phyloP scores from a whole-genome alignment of 306 rosid species.

The Astragalus membranaceus region DNA sequence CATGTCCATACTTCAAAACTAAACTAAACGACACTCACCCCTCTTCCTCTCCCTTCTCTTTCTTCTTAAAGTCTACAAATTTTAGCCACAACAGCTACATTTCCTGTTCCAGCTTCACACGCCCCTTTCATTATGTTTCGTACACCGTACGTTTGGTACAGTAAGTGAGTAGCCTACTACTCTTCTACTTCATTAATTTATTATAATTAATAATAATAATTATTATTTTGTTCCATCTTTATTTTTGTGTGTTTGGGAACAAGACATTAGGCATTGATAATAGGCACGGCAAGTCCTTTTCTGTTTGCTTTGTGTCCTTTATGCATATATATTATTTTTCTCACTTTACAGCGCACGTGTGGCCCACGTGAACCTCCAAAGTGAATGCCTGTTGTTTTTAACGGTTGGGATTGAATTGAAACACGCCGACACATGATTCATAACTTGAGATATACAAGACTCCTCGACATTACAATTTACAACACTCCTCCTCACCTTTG shows the following conservation, averaged over 20 bases:
- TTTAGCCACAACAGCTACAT: constrained; percentile 15
- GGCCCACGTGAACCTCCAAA: constrained; percentile 26
- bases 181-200: not conserved
- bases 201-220: not conserved
- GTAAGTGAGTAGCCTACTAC: not conserved
- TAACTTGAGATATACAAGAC: not conserved
- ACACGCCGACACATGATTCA: constrained; percentile 24
- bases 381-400: constrained; percentile 14
- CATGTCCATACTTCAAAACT: not conserved
- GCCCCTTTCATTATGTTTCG: constrained; percentile 1
- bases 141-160: constrained; percentile 30
- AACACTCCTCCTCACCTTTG: not conserved
- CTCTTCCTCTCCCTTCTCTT: not conserved
- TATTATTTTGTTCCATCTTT: not conserved
- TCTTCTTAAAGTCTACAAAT: not conserved
- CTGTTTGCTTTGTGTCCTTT: constrained; percentile 15
- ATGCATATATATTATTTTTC: not conserved
- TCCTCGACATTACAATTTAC: constrained; percentile 6
- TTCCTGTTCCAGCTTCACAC: not conserved
- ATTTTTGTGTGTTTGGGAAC: not conserved
- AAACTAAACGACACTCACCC: constrained; percentile 8
- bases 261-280: constrained; percentile 1
- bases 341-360: constrained; percentile 38
- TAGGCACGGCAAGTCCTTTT: constrained; percentile 14
- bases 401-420: not conserved